Percentiles rank a stretch among this genome's conserved stretches.
Conservation (phyloP, 805 yeast genomes). For the Clavispora carvajalis region DNA sequence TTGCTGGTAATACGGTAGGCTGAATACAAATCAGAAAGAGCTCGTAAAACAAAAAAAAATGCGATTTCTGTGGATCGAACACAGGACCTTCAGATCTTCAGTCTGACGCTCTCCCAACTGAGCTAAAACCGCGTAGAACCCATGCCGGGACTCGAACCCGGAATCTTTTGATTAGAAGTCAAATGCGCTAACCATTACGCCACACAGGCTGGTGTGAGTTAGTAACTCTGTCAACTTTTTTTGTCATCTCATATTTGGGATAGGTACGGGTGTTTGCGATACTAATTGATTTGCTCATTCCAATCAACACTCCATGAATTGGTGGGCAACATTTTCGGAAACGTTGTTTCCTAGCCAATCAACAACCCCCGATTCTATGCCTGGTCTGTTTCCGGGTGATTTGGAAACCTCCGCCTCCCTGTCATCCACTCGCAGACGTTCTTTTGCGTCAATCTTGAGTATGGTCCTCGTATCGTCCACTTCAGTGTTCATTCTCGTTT, state of each 20-base stretch:
- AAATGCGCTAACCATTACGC: slow-evolving; percentile 20
- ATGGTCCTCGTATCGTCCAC: background rate
- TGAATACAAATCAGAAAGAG: too few species aligned
- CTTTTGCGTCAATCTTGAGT: background rate
- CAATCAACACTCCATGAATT: background rate
- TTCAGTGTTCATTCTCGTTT: background rate
- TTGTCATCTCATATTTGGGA: too few species aligned
- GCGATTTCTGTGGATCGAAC: slow-evolving; percentile 13
- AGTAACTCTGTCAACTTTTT: background rate
- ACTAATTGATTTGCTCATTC: background rate
- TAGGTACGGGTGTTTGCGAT: background rate
- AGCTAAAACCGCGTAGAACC: slow-evolving; percentile 15
- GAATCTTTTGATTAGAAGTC: slow-evolving; percentile 19
- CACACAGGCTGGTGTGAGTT: slow-evolving; percentile 14
- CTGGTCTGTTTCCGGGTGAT: slow-evolving; percentile 7
- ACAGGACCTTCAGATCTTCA: slow-evolving; percentile 23
- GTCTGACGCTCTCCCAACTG: slow-evolving; percentile 32
- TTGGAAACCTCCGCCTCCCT: background rate
- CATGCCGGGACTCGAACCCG: slow-evolving; percentile 21
- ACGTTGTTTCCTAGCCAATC: background rate
- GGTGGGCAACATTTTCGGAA: background rate
- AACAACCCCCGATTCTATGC: background rate
- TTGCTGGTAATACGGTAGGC: too few species aligned
- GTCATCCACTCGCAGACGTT: background rate
- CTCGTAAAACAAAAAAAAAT: slow-evolving; percentile 2